These are phyloP conservation scores for Corymbia citriodora DNA, from an alignment of 441 rosid species.

Conservation along the genomic window DNA sequence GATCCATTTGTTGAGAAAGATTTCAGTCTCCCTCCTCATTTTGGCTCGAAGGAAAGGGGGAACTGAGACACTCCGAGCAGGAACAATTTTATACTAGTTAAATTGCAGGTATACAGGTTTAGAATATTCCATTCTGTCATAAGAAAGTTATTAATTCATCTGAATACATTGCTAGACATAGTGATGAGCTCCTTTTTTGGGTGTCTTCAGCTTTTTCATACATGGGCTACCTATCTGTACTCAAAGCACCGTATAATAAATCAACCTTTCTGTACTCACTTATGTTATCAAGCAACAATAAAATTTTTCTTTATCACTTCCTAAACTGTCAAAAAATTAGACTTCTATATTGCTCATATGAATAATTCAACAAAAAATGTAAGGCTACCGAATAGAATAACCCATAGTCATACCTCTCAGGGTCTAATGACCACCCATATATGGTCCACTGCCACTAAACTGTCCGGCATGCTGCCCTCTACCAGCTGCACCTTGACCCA, in stretches of 20 bases:
- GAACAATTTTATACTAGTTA: neutral
- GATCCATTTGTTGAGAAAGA: neutral
- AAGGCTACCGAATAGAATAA: neutral
- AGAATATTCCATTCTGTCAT: neutral
- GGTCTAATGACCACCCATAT: constrained; percentile 4
- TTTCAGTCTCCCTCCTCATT: neutral
- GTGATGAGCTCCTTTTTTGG: neutral
- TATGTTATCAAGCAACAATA: neutral
- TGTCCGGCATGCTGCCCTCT: constrained; percentile 9
- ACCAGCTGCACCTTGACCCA: neutral
- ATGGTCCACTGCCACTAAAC: constrained; percentile 4
- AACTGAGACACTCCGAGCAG: neutral
- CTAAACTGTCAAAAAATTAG: neutral
- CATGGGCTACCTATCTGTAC: neutral
- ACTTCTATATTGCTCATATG: neutral
- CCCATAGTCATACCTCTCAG: neutral
- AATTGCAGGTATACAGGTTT: neutral
- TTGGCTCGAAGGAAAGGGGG: neutral
- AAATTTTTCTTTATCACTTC: neutral
- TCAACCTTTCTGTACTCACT: neutral
- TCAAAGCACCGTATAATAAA: neutral
- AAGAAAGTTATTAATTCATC: neutral
- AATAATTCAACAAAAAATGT: neutral
- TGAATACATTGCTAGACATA: neutral
- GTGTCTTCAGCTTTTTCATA: neutral